Evolutionary conservation across 1,139 yeast genomes (phyloP), one percentile per base, ranked within the genome.

Genomic region (Arxiozyma heterogenica): DNA sequence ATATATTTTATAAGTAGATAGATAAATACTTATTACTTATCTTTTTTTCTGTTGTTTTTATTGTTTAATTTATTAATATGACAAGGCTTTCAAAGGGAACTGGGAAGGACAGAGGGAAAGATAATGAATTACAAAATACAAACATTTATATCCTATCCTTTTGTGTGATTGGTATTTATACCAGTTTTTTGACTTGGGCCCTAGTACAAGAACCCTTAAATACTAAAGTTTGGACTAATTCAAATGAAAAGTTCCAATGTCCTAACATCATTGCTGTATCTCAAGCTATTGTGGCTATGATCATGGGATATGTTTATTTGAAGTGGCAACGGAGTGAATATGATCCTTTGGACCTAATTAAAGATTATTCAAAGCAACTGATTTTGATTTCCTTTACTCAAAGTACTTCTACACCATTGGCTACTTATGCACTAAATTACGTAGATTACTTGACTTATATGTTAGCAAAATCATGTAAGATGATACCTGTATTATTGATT

Each of bases 391-490:
- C 98, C 0, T 58, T 84, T 11, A 82, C 95, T 11, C 91, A 93
- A 61, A 83, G 95, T 47, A 64, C 90, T 25, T 83, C 97, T 0
- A 79, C 93, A 1, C 97, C 97, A 70, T 86, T 61, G 86, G 95
- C 42, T 79, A 86, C 69, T 75, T 83, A 57, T 51, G 82, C 96
- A 15, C 74, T 93, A 58, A 76, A 79, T 52, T 89, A 93, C 66
- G 94, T 93, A 47, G 96, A 89, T 67, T 93, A 88, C 66, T 75
- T 93, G 65, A 86, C 95, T 0, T 84, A 81, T 34, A 77, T 93
- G 60, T 76, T 93, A 58, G 96, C 97, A 44, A 93, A 93, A 68
- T 86, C 96, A 51, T 93, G 98, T 68, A 93, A 93, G 65, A 77
- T 93, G 67, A 81, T 93, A 41, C 99, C 99, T 0, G 95, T 91